These are phyloP conservation scores for Phlyctochytrium bullatum DNA, from an alignment of 192 early-diverging fungal genomes.

Conservation along the genomic window DNA sequence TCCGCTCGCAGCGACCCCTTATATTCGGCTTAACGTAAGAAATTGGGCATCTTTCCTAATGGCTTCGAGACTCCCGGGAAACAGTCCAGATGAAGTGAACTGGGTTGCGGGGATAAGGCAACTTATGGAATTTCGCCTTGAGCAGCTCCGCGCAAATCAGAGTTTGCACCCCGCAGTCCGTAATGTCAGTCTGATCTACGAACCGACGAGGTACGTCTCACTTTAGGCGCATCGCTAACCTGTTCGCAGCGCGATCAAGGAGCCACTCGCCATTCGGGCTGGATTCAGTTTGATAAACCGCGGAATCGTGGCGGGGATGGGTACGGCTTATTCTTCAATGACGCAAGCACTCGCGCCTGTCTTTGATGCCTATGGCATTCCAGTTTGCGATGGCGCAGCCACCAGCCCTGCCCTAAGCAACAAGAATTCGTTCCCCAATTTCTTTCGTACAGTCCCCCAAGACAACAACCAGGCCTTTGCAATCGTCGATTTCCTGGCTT, in stretches of 20 bases:
- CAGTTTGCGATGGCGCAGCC: conserved; percentile 38
- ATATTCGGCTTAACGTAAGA: too few relatives aligned
- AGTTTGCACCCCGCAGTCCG: not conserved
- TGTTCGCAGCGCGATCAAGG: not conserved
- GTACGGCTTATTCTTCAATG: conserved; percentile 18
- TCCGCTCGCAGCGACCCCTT: too few relatives aligned
- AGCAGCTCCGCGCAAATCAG: not conserved
- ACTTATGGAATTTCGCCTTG: not conserved
- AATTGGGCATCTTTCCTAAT: too few relatives aligned
- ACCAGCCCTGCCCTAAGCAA: conserved; percentile 18
- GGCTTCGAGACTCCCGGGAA: too few relatives aligned
- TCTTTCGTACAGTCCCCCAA: conserved; percentile 35
- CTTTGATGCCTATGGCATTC: conserved; percentile 14
- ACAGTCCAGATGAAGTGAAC: too few relatives aligned
- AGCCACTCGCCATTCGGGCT: not conserved
- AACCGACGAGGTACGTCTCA: not conserved
- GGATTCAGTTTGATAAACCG: conserved; percentile 33
- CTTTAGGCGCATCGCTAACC: too few relatives aligned
- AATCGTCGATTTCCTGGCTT: conserved; percentile 18
- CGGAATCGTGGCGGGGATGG: conserved; percentile 12
- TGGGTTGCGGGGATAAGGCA: not conserved
- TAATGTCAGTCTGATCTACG: not conserved
- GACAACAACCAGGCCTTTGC: conserved; percentile 31
- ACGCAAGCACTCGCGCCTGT: conserved; percentile 7
- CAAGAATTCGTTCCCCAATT: conserved; percentile 33